Evolutionary conservation across 805 yeast genomes (phyloP).

Genomic region (Wickerhamiella allomyrinae): DNA sequence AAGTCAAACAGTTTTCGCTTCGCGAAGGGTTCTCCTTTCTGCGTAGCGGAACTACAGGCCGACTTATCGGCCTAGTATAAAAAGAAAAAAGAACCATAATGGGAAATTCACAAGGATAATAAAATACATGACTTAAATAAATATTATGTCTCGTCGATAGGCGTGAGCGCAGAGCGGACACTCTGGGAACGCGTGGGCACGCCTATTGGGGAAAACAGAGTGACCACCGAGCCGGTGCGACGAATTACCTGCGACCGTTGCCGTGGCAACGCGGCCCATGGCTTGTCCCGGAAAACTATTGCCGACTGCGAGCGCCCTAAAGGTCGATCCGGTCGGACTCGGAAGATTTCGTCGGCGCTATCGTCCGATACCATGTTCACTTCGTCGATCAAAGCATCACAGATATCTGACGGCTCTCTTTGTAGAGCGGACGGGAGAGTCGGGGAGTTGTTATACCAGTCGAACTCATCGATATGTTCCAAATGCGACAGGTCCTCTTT

Average conservation of each 20-base stretch:
- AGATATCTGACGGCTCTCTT: too few species aligned
- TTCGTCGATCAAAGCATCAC: neutral
- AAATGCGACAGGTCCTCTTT: too few species aligned
- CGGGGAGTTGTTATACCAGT: too few species aligned
- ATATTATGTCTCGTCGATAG: slow-evolving; percentile 4
- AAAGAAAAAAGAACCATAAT: too few species aligned
- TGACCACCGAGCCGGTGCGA: slow-evolving; percentile 5
- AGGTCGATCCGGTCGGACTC: slow-evolving; percentile 8
- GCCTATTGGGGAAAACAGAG: slow-evolving; percentile 5
- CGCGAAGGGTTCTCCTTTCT: too few species aligned
- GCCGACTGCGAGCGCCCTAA: neutral
- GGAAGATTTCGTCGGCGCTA: slow-evolving; percentile 19
- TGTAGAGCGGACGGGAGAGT: too few species aligned
- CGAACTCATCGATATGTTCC: too few species aligned
- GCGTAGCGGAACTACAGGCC: too few species aligned
- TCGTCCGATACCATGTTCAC: slow-evolving; percentile 16
- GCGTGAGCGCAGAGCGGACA: neutral
- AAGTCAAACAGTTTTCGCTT: neutral
- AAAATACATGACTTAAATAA: neutral
- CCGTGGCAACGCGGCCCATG: slow-evolving; percentile 3
- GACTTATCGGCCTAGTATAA: too few species aligned
- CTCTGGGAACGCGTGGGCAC: slow-evolving; percentile 3
- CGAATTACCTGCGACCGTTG: slow-evolving; percentile 5
- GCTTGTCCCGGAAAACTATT: neutral
- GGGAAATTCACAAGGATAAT: neutral